Evolutionary conservation across 805 yeast species (phyloP).

Genomic region (Dipodascopsis uninucleata): DNA sequence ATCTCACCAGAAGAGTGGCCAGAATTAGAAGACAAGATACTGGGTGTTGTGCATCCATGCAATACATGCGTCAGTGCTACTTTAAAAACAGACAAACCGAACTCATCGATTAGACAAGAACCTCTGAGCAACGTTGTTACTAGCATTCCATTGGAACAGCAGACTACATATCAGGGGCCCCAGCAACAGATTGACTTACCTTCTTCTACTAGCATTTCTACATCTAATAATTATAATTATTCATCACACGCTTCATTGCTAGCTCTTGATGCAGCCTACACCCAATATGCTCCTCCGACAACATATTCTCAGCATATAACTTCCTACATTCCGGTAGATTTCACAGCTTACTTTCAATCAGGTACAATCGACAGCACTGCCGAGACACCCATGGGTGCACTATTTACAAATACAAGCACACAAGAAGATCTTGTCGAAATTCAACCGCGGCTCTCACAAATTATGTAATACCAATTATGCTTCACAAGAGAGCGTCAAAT

Average conservation of each 20-base stretch:
- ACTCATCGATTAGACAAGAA: background rate
- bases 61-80: constrained; percentile 20
- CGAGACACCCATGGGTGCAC: constrained; percentile 1
- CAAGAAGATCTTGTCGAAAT: too few species aligned
- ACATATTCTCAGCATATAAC: background rate
- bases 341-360: constrained; percentile 24
- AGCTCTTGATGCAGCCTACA: too few species aligned
- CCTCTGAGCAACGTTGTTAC: background rate
- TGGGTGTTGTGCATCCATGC: constrained; percentile 20
- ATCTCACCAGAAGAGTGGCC: constrained; percentile 1
- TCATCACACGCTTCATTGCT: too few species aligned
- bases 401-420: too few species aligned
- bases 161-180: background rate
- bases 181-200: background rate
- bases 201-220: too few species aligned
- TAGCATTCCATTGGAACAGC: background rate
- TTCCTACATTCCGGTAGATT: constrained; percentile 12
- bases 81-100: constrained; percentile 2
- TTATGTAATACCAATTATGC: too few species aligned
- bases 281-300: background rate
- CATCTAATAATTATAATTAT: too few species aligned
- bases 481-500: too few species aligned
- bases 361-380: constrained; percentile 7
- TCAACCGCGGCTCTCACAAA: too few species aligned
- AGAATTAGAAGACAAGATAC: constrained; percentile 11